A percentile compares a stretch with the other conserved stretches of the same genome.
Evolutionary conservation across 306 rosid genomes (phyloP).

Genomic region (Delonix regia): DNA sequence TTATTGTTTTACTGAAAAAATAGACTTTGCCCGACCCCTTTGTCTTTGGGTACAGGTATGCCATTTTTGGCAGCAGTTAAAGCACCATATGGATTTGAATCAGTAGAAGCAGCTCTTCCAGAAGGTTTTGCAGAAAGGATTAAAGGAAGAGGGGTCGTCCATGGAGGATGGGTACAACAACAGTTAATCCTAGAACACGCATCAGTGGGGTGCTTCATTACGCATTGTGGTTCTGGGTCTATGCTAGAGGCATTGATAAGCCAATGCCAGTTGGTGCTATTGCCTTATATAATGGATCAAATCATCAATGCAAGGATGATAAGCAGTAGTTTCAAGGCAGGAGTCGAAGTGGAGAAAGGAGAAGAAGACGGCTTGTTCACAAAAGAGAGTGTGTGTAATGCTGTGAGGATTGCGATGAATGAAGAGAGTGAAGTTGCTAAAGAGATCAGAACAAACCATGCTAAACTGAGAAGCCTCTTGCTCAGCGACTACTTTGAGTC

Average conservation of each 20-base stretch:
- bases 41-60: background rate
- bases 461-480: background rate
- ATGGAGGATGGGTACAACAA: conserved; percentile 29
- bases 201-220: conserved; percentile 7
- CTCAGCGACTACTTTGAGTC: background rate
- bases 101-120: conserved; percentile 2
- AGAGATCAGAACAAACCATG: background rate
- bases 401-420: conserved; percentile 1
- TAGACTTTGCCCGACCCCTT: too few relatives aligned
- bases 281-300: background rate
- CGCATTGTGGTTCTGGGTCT: conserved; percentile 6
- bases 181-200: background rate
- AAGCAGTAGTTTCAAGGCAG: background rate
- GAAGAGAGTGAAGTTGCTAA: background rate
- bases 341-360: background rate
- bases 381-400: background rate
- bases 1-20: too few relatives aligned
- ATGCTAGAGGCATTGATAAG: background rate
- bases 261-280: background rate
- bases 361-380: conserved; percentile 29
- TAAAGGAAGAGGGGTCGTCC: background rate
- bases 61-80: conserved; percentile 8
- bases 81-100: background rate
- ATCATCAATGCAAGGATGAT: conserved; percentile 10
- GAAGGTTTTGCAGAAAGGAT: conserved; percentile 7